Evolutionary conservation across 495 filamentous ascomycete species (phyloP).

Genomic region (Podospora appendiculata): DNA sequence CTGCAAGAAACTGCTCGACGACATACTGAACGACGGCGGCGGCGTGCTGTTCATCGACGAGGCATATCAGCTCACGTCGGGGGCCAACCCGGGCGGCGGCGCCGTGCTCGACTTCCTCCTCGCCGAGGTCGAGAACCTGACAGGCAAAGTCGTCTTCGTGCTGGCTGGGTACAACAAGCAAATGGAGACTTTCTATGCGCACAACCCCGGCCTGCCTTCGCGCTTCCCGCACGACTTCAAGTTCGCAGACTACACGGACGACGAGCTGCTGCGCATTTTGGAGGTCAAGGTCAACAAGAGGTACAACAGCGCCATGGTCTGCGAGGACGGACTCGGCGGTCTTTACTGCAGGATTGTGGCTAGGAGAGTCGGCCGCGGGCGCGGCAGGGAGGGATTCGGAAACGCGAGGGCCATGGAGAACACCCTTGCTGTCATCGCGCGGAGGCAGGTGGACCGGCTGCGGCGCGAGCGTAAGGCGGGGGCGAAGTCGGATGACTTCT

Average conservation of each 20-base stretch:
- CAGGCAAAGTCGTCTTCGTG: conserved; percentile 69
- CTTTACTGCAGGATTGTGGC: conserved; percentile 60
- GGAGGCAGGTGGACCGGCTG: conserved; percentile 53
- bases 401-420: conserved; percentile 68
- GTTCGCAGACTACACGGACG: conserved; percentile 64
- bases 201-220: conserved; percentile 69
- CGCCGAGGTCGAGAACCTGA: conserved; percentile 65
- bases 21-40: conserved; percentile 48
- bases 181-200: conserved; percentile 75
- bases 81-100: conserved; percentile 40
- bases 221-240: conserved; percentile 59
- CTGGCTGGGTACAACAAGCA: conserved; percentile 69
- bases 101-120: conserved; percentile 69
- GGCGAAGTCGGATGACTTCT: conserved; percentile 35
- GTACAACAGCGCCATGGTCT: conserved; percentile 46
- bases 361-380: conserved; percentile 51
- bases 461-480: conserved; percentile 21
- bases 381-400: conserved; percentile 62
- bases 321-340: conserved; percentile 52
- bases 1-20: conserved; percentile 52
- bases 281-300: conserved; percentile 40
- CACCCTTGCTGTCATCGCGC: conserved; percentile 39
- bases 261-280: conserved; percentile 53
- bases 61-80: conserved; percentile 65
- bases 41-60: conserved; percentile 74